These are phyloP conservation scores for Aspergillus persii DNA, from an alignment of 2,329 filamentous ascomycete species.

Conservation along the genomic window DNA sequence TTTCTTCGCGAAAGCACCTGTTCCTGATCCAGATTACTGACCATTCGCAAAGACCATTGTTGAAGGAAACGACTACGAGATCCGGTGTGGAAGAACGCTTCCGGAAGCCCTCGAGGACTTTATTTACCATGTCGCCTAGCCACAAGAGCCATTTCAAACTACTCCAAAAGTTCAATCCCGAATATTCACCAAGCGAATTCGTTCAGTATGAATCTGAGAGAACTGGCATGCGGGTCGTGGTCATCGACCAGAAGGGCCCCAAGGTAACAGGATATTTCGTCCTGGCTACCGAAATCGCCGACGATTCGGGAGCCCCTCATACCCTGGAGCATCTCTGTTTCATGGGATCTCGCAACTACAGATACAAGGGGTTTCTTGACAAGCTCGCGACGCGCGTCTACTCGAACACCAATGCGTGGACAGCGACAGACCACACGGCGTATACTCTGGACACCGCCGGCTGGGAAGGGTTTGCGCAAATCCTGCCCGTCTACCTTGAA, in stretches of 20 bases:
- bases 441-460: conserved; percentile 94
- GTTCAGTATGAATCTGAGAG: conserved; percentile 94
- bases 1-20: not conserved
- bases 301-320: conserved; percentile 90
- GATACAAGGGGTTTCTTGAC: conserved; percentile 91
- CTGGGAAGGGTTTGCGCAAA: conserved; percentile 95
- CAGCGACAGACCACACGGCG: conserved; percentile 90
- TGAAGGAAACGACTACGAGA: conserved; percentile 20
- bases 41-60: conserved; percentile 18
- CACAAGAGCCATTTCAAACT: conserved; percentile 68
- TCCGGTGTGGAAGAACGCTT: conserved; percentile 6
- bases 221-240: conserved; percentile 91
- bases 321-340: conserved; percentile 81
- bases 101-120: conserved; percentile 14
- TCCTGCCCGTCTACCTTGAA: conserved; percentile 91
- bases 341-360: conserved; percentile 90
- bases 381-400: conserved; percentile 92
- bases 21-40: conserved; percentile 17
- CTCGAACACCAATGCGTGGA: conserved; percentile 95
- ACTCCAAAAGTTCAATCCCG: conserved; percentile 79
- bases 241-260: conserved; percentile 89
- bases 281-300: conserved; percentile 93
- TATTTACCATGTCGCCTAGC: conserved; percentile 54
- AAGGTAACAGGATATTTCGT: conserved; percentile 95
- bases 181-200: conserved; percentile 85